Evolutionary conservation across 2,329 filamentous ascomycete species (phyloP), one percentile per base, ranked within the genome.

Genomic region (Harringtonia lauricola): DNA sequence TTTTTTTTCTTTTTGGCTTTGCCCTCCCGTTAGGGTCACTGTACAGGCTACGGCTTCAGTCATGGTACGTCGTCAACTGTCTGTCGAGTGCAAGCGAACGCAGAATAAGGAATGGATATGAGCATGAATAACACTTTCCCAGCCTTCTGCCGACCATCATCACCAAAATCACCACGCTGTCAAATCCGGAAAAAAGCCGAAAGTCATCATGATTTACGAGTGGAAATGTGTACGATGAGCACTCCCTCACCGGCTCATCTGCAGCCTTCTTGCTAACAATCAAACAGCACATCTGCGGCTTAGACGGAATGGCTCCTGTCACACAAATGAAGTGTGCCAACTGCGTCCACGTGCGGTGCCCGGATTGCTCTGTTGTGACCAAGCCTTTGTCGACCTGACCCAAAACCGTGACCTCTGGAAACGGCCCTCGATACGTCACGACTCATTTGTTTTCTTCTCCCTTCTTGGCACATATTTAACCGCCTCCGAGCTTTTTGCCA

Each of bases 291-390:
- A 35, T 43, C 15, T 51, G 49, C 22, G 49, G 43, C n/a, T 38
- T 51, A 4, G 41, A 18, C 18, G 45, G 42, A 28, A 46, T 51
- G 49, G 38, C 22, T 7, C 42, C 45, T n/a, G 39, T 51, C 13
- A 49, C 47, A 2, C 42, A 46, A 35, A 24, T 39, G 8, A 30
- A 46, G 12, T 51, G 49, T 24, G 36, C 40, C 36, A 51, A 51
- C 47, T 51, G 49, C 42, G 43, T 47, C 14, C 49, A 51, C 33
- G 36, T 46, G 14, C 47, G 49, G 7, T 51, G 49, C 26, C 49
- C 49, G 4, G 45, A 49, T 5, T 51, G 49, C 36, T 17, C 8
- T 2, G 45, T 47, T 29, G 41, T 30, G 17, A 34, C 42, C 10
- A 43, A n/a, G 18, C 28, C 39, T 18, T 5, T 47, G n/a, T 7